Evolutionary conservation across 495 filamentous ascomycete genomes (phyloP).

Genomic region (Penicillium diatomitis): DNA sequence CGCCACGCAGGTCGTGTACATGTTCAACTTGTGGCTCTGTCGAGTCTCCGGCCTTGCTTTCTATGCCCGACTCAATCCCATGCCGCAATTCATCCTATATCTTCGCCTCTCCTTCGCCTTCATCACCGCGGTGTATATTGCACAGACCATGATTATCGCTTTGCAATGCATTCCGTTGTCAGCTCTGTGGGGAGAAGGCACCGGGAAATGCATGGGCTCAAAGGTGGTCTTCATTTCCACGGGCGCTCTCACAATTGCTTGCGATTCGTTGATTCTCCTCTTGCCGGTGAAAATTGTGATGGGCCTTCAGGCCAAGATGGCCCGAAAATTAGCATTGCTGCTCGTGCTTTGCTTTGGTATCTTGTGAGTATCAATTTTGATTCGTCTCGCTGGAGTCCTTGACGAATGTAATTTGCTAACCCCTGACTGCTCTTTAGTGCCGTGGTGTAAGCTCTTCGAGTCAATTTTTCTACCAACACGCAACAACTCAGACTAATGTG

Average conservation of each 20-base stretch:
- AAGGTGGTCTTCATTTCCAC: neutral
- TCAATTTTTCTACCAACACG: too few relatives aligned
- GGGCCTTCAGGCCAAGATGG: neutral
- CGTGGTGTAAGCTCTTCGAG: neutral
- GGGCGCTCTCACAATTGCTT: neutral
- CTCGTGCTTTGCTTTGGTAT: neutral
- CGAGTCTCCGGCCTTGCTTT: conserved; percentile 15
- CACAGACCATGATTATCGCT: neutral
- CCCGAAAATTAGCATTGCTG: neutral
- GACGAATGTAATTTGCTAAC: neutral
- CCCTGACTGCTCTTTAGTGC: neutral
- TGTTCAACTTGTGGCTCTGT: conserved; percentile 12
- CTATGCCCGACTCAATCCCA: conserved; percentile 15
- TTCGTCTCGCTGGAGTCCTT: neutral
- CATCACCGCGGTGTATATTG: neutral
- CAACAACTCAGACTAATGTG: too few relatives aligned
- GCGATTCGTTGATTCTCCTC: neutral
- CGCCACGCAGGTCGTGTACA: conserved; percentile 11
- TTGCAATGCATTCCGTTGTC: neutral
- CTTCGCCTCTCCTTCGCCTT: neutral
- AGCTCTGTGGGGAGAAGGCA: neutral
- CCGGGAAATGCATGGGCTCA: neutral
- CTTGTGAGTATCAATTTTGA: neutral
- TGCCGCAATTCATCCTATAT: conserved; percentile 8
- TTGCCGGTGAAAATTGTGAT: neutral